Conservation (phyloP, 2,329 filamentous ascomycete genomes). For the Paraconiothyrium sp. region DNA sequence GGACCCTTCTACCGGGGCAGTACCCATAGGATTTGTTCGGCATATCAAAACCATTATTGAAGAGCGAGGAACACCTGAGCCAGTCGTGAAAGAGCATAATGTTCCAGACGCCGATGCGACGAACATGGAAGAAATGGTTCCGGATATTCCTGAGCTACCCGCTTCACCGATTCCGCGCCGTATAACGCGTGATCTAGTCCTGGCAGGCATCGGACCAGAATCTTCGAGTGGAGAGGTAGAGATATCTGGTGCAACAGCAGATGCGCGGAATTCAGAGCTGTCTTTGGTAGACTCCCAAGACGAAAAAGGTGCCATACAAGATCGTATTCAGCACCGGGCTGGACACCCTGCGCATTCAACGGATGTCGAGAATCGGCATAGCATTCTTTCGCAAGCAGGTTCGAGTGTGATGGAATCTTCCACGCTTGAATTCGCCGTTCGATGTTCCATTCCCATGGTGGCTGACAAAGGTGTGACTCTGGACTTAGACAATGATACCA, state of each 20-base stretch:
- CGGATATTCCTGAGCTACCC: constrained; percentile 37
- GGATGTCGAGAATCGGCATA: constrained; percentile 28
- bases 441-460: constrained; percentile 41
- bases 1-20: constrained; percentile 26
- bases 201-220: constrained; percentile 36
- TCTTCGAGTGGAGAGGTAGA: constrained; percentile 39
- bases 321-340: constrained; percentile 5
- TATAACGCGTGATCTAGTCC: constrained; percentile 46
- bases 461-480: constrained; percentile 24
- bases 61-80: constrained; percentile 35
- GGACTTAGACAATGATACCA: constrained; percentile 16
- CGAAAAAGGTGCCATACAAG: constrained; percentile 1
- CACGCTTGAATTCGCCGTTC: constrained; percentile 42
- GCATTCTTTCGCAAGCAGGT: constrained; percentile 37
- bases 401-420: constrained; percentile 43
- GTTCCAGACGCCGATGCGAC: constrained; percentile 10
- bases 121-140: constrained; percentile 16
- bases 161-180: constrained; percentile 44
- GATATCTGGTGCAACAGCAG: constrained; percentile 21
- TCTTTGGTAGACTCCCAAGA: background rate
- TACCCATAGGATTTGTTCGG: constrained; percentile 52
- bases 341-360: background rate
- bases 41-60: constrained; percentile 56
- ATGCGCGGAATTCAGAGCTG: constrained; percentile 12
- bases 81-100: constrained; percentile 19